Conservation (phyloP, 495 filamentous ascomycete genomes). For the Clohesyomyces aquaticus region DNA sequence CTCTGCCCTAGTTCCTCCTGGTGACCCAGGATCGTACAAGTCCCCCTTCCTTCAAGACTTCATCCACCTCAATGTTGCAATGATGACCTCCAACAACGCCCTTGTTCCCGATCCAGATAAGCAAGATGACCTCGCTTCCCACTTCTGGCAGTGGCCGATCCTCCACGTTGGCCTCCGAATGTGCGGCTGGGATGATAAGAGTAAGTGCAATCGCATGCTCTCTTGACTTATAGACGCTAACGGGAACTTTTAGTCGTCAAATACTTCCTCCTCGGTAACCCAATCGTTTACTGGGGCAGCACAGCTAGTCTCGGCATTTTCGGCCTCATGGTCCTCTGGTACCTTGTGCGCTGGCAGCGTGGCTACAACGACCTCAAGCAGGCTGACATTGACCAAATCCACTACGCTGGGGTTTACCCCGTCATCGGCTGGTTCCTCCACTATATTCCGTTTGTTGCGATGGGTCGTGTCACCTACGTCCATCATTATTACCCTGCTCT, state of each 20-base stretch:
- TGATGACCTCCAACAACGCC: slow-evolving; percentile 99
- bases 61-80: slow-evolving; percentile 95
- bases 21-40: slow-evolving; percentile 90
- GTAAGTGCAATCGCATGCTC: slow-evolving; percentile 31
- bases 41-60: slow-evolving; percentile 97
- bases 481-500: slow-evolving; percentile 99
- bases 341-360: slow-evolving; percentile 93
- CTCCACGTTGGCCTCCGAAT: slow-evolving; percentile 93
- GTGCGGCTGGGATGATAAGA: slow-evolving; percentile 97
- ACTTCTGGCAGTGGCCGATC: slow-evolving; percentile 99
- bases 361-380: slow-evolving; percentile 83
- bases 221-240: slow-evolving; percentile 18
- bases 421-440: slow-evolving; percentile 93
- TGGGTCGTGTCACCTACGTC: slow-evolving; percentile 98
- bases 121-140: slow-evolving; percentile 94
- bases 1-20: slow-evolving; percentile 72
- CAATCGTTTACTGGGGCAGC: slow-evolving; percentile 92
- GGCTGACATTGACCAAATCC: slow-evolving; percentile 84
- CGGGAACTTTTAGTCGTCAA: slow-evolving; percentile 64
- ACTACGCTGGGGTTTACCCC: slow-evolving; percentile 91
- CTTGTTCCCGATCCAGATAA: slow-evolving; percentile 98
- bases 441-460: slow-evolving; percentile 92
- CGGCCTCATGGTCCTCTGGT: slow-evolving; percentile 73
- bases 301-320: slow-evolving; percentile 77
- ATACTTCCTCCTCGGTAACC: slow-evolving; percentile 98